Evolutionary conservation across 2,329 filamentous ascomycete species (phyloP).

Genomic region (Didymella glomerata): DNA sequence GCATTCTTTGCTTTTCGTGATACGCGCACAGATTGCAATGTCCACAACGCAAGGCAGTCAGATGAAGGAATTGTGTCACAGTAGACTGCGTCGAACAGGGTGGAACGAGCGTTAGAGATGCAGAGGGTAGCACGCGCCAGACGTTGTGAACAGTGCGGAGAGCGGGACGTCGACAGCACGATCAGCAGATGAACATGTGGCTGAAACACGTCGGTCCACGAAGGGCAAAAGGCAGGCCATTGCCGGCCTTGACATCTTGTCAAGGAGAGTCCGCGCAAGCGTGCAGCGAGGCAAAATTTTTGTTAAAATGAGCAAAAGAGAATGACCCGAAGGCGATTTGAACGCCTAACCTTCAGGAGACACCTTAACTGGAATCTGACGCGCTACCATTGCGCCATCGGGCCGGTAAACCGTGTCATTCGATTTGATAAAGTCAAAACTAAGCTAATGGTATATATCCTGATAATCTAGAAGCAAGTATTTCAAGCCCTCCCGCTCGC

Average conservation of each 20-base stretch:
- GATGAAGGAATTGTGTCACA: not conserved
- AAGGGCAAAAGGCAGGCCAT: conserved; percentile 13
- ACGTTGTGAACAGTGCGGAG: conserved; percentile 5
- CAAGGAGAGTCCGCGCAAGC: not conserved
- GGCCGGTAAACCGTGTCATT: conserved; percentile 26
- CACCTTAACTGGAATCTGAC: conserved; percentile 27
- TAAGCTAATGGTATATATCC: not conserved
- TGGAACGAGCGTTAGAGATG: not conserved
- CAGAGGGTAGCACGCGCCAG: conserved; percentile 1
- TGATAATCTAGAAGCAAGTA: too few relatives aligned
- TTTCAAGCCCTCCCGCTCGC: too few relatives aligned
- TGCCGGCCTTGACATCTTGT: not conserved
- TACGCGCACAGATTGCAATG: not conserved
- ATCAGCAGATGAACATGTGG: conserved; percentile 4
- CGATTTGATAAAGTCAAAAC: conserved; percentile 4
- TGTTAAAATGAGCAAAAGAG: conserved; percentile 7
- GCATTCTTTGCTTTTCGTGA: not conserved
- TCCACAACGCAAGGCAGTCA: not conserved
- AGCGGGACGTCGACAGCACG: conserved; percentile 5
- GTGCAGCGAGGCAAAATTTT: not conserved
- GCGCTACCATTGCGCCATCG: conserved; percentile 29
- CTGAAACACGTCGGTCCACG: conserved; percentile 17
- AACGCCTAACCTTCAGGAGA: conserved; percentile 28
- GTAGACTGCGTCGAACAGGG: not conserved
- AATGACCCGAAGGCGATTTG: conserved; percentile 27